phyloP scores from a whole-genome alignment of 2,329 filamentous ascomycete genomes.

The Verticillium dahliae region DNA sequence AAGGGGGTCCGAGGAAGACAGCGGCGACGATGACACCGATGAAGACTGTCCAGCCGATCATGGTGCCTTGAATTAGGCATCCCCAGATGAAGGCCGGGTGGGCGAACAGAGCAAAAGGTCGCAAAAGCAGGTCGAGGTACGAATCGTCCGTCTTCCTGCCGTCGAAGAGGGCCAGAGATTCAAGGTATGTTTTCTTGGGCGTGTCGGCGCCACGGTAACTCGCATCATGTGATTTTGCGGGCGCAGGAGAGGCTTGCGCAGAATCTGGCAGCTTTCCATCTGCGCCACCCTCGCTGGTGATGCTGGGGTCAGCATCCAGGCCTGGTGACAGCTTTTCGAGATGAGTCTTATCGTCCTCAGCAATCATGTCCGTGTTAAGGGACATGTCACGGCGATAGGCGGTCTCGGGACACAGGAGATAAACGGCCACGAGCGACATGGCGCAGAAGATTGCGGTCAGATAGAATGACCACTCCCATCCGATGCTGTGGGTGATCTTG shows the following conservation, averaged over 20 bases:
- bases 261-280: not conserved
- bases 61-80: conserved; percentile 73
- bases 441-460: conserved; percentile 80
- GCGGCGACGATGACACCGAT: conserved; percentile 78
- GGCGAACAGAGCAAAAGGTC: conserved; percentile 75
- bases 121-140: conserved; percentile 58
- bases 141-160: conserved; percentile 74
- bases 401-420: conserved; percentile 76
- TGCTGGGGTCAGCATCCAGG: not conserved
- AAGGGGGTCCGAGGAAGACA: conserved; percentile 72
- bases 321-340: not conserved
- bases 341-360: conserved; percentile 15
- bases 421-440: conserved; percentile 59
- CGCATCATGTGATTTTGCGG: conserved; percentile 4
- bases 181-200: conserved; percentile 49
- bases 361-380: conserved; percentile 63
- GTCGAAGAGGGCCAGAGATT: conserved; percentile 65
- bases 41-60: conserved; percentile 95
- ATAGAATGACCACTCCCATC: conserved; percentile 87
- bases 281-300: not conserved
- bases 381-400: conserved; percentile 61
- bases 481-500: conserved; percentile 68
- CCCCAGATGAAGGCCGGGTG: conserved; percentile 83
- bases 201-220: conserved; percentile 12
- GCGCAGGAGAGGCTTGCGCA: not conserved